A percentile compares a stretch with the other conserved stretches of the same genome.
These are phyloP conservation scores for Leptographium wingfieldii DNA, from an alignment of 2,329 filamentous ascomycete species.

Conservation along the genomic window DNA sequence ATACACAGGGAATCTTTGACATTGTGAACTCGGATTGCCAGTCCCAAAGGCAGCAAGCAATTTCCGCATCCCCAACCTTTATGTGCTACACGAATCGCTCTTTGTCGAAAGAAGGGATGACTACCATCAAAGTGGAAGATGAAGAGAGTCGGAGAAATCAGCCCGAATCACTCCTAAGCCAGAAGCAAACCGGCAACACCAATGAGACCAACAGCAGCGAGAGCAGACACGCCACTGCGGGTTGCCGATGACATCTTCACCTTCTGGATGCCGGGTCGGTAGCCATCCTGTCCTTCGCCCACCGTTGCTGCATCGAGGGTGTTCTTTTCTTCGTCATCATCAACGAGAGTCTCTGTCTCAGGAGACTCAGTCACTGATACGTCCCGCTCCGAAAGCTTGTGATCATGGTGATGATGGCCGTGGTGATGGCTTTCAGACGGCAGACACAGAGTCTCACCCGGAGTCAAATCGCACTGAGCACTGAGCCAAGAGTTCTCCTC, in stretches of 20 bases:
- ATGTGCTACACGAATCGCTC: not conserved
- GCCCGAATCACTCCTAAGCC: not conserved
- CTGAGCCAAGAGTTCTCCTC: slow-evolving; percentile 2
- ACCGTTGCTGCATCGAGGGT: not conserved
- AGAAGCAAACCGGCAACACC: not conserved
- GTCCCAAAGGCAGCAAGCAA: not conserved
- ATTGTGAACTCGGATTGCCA: not conserved
- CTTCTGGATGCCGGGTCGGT: not conserved
- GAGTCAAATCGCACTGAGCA: not conserved
- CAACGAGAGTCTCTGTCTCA: not conserved
- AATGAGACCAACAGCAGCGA: not conserved
- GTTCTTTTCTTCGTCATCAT: not conserved
- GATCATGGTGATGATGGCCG: not conserved
- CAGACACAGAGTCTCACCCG: slow-evolving; percentile 6
- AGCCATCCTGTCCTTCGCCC: not conserved
- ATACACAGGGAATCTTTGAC: not conserved
- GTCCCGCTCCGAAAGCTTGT: not conserved
- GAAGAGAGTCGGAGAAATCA: not conserved
- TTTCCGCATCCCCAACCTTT: not conserved
- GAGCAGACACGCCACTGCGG: not conserved
- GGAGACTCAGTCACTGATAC: not conserved
- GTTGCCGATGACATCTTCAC: not conserved
- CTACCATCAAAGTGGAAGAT: not conserved
- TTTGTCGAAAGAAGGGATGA: not conserved
- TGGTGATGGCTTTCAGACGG: not conserved